Percentiles rank a stretch among this genome's conserved stretches.
These are phyloP conservation scores for Penicillium sp. DNA, from an alignment of 2,329 filamentous ascomycete species.

Conservation along the genomic window DNA sequence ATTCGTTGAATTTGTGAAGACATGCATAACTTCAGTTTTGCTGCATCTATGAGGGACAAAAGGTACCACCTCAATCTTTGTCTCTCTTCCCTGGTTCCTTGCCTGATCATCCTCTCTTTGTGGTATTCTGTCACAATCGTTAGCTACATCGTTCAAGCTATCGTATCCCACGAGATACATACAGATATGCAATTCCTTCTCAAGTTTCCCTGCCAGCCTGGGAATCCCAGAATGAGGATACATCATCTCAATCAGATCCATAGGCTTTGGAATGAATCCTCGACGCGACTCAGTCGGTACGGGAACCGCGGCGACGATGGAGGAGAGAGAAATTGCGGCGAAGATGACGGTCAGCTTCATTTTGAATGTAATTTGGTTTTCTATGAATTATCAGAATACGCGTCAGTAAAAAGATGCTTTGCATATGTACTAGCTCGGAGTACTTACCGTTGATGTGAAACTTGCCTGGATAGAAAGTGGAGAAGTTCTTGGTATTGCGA, in stretches of 20 bases:
- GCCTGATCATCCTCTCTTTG: not conserved
- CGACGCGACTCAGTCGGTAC: conserved; percentile 3
- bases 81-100: too few relatives aligned
- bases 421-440: not conserved
- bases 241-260: conserved; percentile 19
- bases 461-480: not conserved
- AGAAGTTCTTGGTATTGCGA: not conserved
- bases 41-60: not conserved
- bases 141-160: not conserved
- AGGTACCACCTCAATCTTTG: not conserved
- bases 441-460: not conserved
- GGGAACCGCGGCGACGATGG: conserved; percentile 15
- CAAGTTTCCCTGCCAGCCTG: conserved; percentile 14
- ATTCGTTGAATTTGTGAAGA: not conserved
- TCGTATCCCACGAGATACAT: not conserved
- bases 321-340: conserved; percentile 13
- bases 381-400: not conserved
- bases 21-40: not conserved
- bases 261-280: conserved; percentile 19
- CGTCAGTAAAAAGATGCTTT: not conserved
- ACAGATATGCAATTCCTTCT: conserved; percentile 19
- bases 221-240: conserved; percentile 25
- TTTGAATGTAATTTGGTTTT: not conserved
- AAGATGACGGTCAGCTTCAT: conserved; percentile 27
- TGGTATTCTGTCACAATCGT: not conserved